phyloP scores from a whole-genome alignment of 1,284 basidiomycete genomes.

The Earliella scabrosa region DNA sequence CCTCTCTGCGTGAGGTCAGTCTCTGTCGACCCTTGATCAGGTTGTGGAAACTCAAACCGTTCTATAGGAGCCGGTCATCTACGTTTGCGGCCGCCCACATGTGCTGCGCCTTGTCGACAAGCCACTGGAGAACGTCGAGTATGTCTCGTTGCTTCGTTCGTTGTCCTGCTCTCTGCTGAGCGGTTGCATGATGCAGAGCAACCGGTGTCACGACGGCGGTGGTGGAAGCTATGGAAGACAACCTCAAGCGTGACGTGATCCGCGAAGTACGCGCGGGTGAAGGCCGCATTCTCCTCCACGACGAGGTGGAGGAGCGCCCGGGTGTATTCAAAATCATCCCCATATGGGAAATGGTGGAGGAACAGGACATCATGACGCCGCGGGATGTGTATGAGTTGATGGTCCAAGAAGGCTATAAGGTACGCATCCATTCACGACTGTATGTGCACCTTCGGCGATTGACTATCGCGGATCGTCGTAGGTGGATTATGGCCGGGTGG shows the following conservation, averaged over 20 bases:
- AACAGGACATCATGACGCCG: slow-evolving; percentile 93
- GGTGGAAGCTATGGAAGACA: slow-evolving; percentile 93
- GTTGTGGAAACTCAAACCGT: neutral
- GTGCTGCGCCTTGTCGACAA: slow-evolving; percentile 91
- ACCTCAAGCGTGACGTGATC: slow-evolving; percentile 90
- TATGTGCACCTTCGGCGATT: too few relatives aligned
- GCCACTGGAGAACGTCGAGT: slow-evolving; percentile 94
- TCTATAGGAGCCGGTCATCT: slow-evolving; percentile 89
- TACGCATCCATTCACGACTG: slow-evolving; percentile 37
- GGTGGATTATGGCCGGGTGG: slow-evolving; percentile 89
- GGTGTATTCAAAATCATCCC: slow-evolving; percentile 90
- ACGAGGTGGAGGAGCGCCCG: slow-evolving; percentile 93
- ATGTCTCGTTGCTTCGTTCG: slow-evolving; percentile 34
- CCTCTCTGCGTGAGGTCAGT: slow-evolving; percentile 83
- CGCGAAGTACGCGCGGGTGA: slow-evolving; percentile 75
- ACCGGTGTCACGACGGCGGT: slow-evolving; percentile 93
- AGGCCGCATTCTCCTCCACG: slow-evolving; percentile 90
- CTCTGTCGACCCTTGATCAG: neutral
- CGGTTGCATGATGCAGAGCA: slow-evolving; percentile 53
- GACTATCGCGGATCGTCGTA: slow-evolving; percentile 34
- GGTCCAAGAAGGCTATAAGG: slow-evolving; percentile 78
- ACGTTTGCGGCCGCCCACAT: slow-evolving; percentile 89
- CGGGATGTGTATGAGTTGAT: slow-evolving; percentile 83
- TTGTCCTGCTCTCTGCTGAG: neutral
- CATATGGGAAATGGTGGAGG: slow-evolving; percentile 85